A percentile compares a stretch with the other conserved stretches of the same genome.
Evolutionary conservation across 805 yeast species (phyloP).

Genomic region (Tetrapisispora namnaoensis): DNA sequence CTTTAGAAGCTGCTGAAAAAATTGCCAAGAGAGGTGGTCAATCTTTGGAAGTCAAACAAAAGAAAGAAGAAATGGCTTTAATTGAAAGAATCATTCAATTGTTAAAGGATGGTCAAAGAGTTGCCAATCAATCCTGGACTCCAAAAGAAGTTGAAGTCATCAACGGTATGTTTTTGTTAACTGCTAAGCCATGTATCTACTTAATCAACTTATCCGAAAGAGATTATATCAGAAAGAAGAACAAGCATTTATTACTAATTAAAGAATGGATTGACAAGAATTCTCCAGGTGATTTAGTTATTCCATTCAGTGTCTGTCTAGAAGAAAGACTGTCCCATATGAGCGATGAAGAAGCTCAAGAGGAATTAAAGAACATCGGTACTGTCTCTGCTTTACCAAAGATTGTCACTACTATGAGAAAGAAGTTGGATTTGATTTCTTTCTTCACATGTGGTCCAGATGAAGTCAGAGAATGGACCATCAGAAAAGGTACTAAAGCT

Average conservation of each 20-base stretch:
- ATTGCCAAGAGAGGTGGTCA: slow-evolving; percentile 83
- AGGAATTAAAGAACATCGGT: slow-evolving; percentile 64
- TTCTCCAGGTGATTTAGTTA: slow-evolving; percentile 85
- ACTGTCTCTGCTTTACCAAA: slow-evolving; percentile 76
- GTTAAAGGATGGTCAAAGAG: slow-evolving; percentile 78
- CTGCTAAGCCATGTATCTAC: slow-evolving; percentile 93
- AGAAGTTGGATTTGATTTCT: slow-evolving; percentile 75
- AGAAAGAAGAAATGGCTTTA: slow-evolving; percentile 73
- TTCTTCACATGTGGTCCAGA: slow-evolving; percentile 94
- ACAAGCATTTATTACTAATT: slow-evolving; percentile 72
- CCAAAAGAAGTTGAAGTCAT: slow-evolving; percentile 84
- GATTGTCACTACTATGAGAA: slow-evolving; percentile 80
- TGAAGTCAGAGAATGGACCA: slow-evolving; percentile 98
- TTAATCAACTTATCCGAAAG: slow-evolving; percentile 82
- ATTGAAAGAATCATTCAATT: slow-evolving; percentile 64
- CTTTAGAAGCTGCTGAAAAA: slow-evolving; percentile 67
- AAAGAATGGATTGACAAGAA: slow-evolving; percentile 74
- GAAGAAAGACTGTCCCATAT: slow-evolving; percentile 87
- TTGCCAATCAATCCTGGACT: slow-evolving; percentile 81
- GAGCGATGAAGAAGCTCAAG: slow-evolving; percentile 74
- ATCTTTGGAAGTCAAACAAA: slow-evolving; percentile 77
- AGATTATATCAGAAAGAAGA: slow-evolving; percentile 80
- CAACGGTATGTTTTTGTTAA: slow-evolving; percentile 75
- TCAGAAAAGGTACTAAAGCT: slow-evolving; percentile 82
- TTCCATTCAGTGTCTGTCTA: slow-evolving; percentile 85